phyloP scores from a whole-genome alignment of 768 basidiomycete species.

The Dioszegia hungarica region DNA sequence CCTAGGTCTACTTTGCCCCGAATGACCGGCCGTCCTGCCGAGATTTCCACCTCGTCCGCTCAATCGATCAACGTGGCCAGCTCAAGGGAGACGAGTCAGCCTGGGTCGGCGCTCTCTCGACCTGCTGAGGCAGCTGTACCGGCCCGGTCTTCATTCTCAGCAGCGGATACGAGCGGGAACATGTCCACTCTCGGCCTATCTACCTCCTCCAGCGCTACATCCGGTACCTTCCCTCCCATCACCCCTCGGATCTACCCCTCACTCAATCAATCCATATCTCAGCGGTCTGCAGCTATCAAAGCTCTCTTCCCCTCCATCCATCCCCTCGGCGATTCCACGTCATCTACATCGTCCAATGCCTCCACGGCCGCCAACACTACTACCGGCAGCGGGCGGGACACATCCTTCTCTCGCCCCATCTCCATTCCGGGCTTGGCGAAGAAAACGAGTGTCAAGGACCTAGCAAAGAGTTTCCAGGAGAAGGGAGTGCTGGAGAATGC shows the following conservation, averaged over 20 bases:
- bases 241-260: conserved; percentile 22
- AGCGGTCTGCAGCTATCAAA: conserved; percentile 28
- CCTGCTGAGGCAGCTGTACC: no score
- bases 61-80: no score
- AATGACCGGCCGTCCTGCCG: no score
- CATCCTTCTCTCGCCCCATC: not conserved
- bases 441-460: conserved; percentile 26
- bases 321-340: conserved; percentile 5
- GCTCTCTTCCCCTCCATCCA: conserved; percentile 22
- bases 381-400: not conserved
- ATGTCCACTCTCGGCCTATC: conserved; percentile 9
- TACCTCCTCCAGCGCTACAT: conserved; percentile 8
- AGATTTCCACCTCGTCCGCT: no score
- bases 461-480: conserved; percentile 30
- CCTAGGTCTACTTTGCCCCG: no score
- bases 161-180: not conserved
- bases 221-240: conserved; percentile 1
- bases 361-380: not conserved
- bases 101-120: no score
- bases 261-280: conserved; percentile 20
- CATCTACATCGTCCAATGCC: conserved; percentile 1
- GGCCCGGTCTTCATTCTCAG: no score
- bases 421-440: not conserved
- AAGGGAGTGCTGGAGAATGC: conserved; percentile 13
- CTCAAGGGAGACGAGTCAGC: no score